Conservation (phyloP, 371 early-diverging fungal species). For the Mucor saturninus region DNA sequence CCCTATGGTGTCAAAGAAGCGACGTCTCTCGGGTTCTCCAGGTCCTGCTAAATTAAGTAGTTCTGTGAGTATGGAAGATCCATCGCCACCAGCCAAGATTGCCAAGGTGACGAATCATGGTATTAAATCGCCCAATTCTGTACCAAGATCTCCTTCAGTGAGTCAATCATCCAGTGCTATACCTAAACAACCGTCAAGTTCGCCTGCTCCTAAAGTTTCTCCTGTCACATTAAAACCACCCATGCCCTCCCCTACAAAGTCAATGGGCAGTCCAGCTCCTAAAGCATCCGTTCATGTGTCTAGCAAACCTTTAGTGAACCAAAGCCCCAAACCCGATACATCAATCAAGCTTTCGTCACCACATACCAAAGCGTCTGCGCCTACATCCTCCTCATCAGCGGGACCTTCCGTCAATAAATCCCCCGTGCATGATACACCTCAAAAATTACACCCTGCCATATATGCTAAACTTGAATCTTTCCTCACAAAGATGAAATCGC, state of each 20-base stretch:
- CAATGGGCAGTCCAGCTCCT: too few species aligned
- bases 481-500: slow-evolving; percentile 43
- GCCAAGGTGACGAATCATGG: not conserved
- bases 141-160: not conserved
- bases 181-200: not conserved
- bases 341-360: too few species aligned
- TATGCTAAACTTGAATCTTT: slow-evolving; percentile 32
- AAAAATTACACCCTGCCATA: slow-evolving; percentile 30
- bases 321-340: too few species aligned
- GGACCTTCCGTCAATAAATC: not conserved
- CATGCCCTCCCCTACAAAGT: too few species aligned
- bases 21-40: slow-evolving; percentile 4
- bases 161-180: not conserved
- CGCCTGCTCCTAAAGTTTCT: too few species aligned
- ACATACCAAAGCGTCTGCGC: not conserved
- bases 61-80: not conserved
- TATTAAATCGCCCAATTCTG: not conserved
- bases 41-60: slow-evolving; percentile 1
- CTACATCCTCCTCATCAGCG: not conserved
- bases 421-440: slow-evolving; percentile 7
- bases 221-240: too few species aligned
- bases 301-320: too few species aligned
- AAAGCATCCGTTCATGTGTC: too few species aligned
- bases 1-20: not conserved
- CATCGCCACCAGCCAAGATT: not conserved